These are phyloP conservation scores for Globisporangium camurandrum DNA, from an alignment of 352 stramenopile species.

Conservation along the genomic window DNA sequence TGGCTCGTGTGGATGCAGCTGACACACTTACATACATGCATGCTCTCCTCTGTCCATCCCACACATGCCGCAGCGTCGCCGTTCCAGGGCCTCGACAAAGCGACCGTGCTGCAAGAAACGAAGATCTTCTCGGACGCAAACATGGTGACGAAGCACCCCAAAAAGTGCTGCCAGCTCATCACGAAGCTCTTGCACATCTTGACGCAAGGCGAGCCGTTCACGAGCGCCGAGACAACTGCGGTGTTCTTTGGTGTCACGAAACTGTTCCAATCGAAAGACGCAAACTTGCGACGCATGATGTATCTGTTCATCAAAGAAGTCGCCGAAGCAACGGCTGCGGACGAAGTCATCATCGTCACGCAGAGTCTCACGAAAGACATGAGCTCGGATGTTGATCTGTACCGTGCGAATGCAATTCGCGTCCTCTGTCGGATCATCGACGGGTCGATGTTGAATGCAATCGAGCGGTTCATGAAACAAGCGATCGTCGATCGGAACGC, in stretches of 20 bases:
- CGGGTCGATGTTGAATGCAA: conserved; percentile 87
- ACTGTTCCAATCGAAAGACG: conserved; percentile 98
- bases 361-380: conserved; percentile 99
- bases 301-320: conserved; percentile 99
- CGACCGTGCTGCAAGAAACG: conserved; percentile 95
- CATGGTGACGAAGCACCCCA: conserved; percentile 94
- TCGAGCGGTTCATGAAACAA: conserved; percentile 98
- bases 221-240: conserved; percentile 92
- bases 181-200: conserved; percentile 98
- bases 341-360: conserved; percentile 98
- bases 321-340: conserved; percentile 84
- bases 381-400: conserved; percentile 97
- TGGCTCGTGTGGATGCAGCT: neutral
- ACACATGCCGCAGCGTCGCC: conserved; percentile 59
- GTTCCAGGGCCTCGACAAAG: conserved; percentile 94
- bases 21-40: neutral
- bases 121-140: conserved; percentile 98
- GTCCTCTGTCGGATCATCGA: conserved; percentile 96
- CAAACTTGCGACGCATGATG: conserved; percentile 96
- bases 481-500: conserved; percentile 98
- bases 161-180: conserved; percentile 98
- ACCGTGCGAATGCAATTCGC: conserved; percentile 97
- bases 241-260: conserved; percentile 99
- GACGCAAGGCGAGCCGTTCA: conserved; percentile 96
- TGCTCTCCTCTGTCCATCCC: neutral